Evolutionary conservation across 1,139 yeast genomes (phyloP), one percentile per base, ranked within the genome.

Genomic region (Hansenula lynferdii): DNA sequence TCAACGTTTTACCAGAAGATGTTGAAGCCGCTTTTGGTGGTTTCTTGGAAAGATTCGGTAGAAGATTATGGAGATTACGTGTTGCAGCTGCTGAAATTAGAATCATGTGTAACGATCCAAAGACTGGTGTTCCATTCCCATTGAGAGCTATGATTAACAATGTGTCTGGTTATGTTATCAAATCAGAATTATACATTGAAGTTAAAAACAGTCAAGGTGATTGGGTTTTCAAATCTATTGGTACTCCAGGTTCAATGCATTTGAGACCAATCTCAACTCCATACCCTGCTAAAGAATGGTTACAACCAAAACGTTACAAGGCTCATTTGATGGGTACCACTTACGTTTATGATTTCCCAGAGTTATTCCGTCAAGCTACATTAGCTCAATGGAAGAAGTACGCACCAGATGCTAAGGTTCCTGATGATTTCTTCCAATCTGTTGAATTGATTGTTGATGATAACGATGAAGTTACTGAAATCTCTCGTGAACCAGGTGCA

Each of bases 241-340:
- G 95, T 41, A 75, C 80, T 50, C 95, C 97, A 40, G 98, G 98
- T 26, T 77, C 94, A 22, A 92, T 92, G 98, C 98, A 92, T 61
- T 74, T 92, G 69, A 82, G 97, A 67, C 84, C 96, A 38, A 89
- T 92, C 56, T 85, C 92, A 35, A 85, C 97, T 39, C 96, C 97
- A 40, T 94, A 92, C 61, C 95, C 97, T 42, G 96, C 95, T 30
- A 92, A 92, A 72, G 98, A 92, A 68, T 90, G 95, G 68, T 75
- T 92, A 57, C 98, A 92, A 71, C 97, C 97, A 55, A 92, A 92
- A 68, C 89, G 98, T 69, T 94, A 94, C 72, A 86, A 85, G 70
- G 98, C 98, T 35, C 97, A 92, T 67, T 77, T 87, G 58, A 85
- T 92, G 92, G 98, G 98, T 48, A 92, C 98, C 15, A 90, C 98